Conservation (phyloP, 345 rosid species). For the Zanthoxylum bungeanum region DNA sequence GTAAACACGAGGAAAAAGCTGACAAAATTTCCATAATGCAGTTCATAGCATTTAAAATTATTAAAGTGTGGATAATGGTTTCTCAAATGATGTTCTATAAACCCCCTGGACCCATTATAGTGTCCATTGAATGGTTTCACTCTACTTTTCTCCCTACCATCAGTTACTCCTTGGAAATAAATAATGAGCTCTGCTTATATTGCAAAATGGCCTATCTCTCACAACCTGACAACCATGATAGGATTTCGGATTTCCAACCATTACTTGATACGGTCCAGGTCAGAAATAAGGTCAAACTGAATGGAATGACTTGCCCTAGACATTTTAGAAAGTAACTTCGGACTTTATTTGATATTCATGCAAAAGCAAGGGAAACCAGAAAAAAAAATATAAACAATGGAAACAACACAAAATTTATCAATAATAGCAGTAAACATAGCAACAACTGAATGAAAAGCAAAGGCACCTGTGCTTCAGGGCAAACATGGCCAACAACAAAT, state of each 20-base stretch:
- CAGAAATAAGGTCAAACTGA: neutral
- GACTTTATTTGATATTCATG: too few relatives aligned
- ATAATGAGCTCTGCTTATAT: neutral
- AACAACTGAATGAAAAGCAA: constrained; percentile 7
- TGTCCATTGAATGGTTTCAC: neutral
- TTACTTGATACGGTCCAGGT: neutral
- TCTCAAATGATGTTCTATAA: neutral
- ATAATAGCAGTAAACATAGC: neutral
- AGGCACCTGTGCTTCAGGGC: constrained; percentile 97
- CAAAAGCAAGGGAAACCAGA: neutral
- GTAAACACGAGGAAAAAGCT: neutral
- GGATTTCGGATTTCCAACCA: neutral
- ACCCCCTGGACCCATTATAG: neutral
- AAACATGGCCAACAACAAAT: constrained; percentile 93
- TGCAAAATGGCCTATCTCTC: neutral
- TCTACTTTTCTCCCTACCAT: neutral
- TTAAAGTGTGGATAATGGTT: neutral
- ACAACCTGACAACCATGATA: neutral
- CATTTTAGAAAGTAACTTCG: neutral
- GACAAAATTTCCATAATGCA: neutral
- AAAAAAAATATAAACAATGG: neutral
- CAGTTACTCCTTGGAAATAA: neutral
- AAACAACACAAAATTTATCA: neutral
- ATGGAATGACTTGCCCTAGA: neutral
- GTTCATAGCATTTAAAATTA: neutral